Conservation (phyloP, 1,284 basidiomycete species). For the Megacollybia platyphylla region DNA sequence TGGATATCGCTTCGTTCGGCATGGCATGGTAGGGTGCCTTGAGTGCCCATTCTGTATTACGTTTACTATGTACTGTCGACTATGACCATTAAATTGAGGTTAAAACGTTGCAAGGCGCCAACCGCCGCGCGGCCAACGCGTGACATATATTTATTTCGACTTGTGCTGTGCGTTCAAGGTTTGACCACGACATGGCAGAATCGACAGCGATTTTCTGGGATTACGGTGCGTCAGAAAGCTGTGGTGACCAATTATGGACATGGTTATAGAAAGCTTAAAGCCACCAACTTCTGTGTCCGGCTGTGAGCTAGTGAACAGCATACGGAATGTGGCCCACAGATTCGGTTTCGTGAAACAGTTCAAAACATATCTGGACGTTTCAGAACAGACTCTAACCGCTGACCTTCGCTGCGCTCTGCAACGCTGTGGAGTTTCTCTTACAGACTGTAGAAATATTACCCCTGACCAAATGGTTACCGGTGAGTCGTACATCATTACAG, state of each 20-base stretch:
- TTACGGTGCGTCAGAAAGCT: constrained; percentile 23
- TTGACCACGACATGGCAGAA: constrained; percentile 11
- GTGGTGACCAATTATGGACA: background rate
- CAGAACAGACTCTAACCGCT: constrained; percentile 15
- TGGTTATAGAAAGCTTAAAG: constrained; percentile 34
- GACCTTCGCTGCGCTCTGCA: constrained; percentile 41
- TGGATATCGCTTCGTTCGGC: too few relatives aligned
- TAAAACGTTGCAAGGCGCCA: background rate
- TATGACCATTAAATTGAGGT: background rate
- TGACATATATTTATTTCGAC: background rate
- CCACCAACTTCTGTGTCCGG: constrained; percentile 23
- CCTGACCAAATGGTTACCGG: constrained; percentile 41
- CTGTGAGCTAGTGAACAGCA: constrained; percentile 16
- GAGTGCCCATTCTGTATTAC: background rate
- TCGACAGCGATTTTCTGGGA: constrained; percentile 53
- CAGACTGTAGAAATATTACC: constrained; percentile 38
- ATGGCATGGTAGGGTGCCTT: background rate
- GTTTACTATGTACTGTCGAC: background rate
- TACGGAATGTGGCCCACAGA: constrained; percentile 17
- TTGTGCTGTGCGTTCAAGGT: background rate
- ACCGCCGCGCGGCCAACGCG: background rate
- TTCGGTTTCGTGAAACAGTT: constrained; percentile 20
- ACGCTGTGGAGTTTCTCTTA: constrained; percentile 44
- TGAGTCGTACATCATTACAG: constrained; percentile 9
- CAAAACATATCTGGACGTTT: constrained; percentile 30